Percentiles rank a stretch among this genome's conserved stretches.
Conservation (phyloP, 257 asterid species). For the Solanum tarapatanum region DNA sequence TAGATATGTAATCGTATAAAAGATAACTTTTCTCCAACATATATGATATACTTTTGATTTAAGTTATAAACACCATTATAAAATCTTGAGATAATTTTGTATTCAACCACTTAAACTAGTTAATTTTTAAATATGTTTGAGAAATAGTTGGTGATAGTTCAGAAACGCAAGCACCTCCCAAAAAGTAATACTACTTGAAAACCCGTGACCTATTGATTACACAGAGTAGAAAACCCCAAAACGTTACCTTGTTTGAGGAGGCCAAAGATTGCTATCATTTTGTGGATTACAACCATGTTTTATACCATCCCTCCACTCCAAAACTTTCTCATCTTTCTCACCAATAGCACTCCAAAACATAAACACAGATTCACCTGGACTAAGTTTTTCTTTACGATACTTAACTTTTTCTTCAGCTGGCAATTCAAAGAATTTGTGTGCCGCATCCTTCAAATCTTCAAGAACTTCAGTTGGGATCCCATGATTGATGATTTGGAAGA, state of each 20-base stretch:
- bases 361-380: conserved; percentile 19
- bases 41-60: neutral
- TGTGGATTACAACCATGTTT: conserved; percentile 16
- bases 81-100: too few species aligned
- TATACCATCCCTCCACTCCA: conserved; percentile 51
- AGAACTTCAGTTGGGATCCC: conserved; percentile 38
- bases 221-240: accelerated
- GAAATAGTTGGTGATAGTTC: too few species aligned
- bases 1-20: too few species aligned
- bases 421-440: conserved; percentile 24
- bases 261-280: neutral
- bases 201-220: neutral
- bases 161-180: too few species aligned
- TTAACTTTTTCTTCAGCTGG: conserved; percentile 37
- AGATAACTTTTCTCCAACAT: neutral
- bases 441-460: conserved; percentile 26
- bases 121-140: too few species aligned
- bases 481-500: conserved; percentile 45
- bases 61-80: neutral
- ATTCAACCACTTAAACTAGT: too few species aligned
- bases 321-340: conserved; percentile 20
- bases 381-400: conserved; percentile 24
- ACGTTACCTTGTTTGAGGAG: neutral
- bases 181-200: too few species aligned
- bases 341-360: neutral